Evolutionary conservation across 2,329 filamentous ascomycete genomes (phyloP), one percentile per base, ranked within the genome.

Genomic region (Teratosphaeriaceae sp.): DNA sequence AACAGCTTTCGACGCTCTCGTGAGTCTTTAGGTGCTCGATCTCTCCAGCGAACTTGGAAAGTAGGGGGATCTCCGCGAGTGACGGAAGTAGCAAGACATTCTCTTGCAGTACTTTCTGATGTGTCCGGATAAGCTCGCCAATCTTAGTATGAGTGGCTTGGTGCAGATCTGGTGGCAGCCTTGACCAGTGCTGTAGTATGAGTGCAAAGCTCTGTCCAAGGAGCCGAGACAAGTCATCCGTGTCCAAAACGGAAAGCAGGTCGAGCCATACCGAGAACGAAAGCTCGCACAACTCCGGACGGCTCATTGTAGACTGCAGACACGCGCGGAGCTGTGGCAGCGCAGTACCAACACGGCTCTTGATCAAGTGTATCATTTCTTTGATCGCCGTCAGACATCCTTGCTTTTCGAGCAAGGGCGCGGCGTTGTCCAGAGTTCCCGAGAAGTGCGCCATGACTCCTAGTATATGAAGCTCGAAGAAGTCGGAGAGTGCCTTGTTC

Each of bases 251-350:
- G 21, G 69, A 76, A 15, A 97, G 75, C 67, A 98, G 81, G 7
- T 81, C 75, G 20, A 79, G 75, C 92, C 92, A 99, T 38, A 88
- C 87, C 3, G 76, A 78, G 56, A 97, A 89, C 2, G 88, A 86
- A 22, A 80, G 73, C 47, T 87, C 75, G 48, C 87, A 80, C n/a
- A 98, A 73, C 36, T 83, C 76, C 34, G 81, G 74, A 39, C 85
- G 78, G 13, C 84, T 75, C 46, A 97, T 76, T 0, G 88, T 88
- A 18, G 88, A 88, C 49, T 94, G 80, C 11, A 98, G 71, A 59
- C 87, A 96, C n/a, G 90, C 88, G 52, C 88, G 88, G 43, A 97
- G 90, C 71, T 96, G 90, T 18, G 92, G 90, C 30, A 95, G 73
- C 38, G 87, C 92, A 54, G 84, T 80, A 47, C 80, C 82, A 23